A percentile compares a stretch with the other conserved stretches of the same genome.
phyloP scores from a whole-genome alignment of 2,329 filamentous ascomycete genomes.

The Calycina marina region DNA sequence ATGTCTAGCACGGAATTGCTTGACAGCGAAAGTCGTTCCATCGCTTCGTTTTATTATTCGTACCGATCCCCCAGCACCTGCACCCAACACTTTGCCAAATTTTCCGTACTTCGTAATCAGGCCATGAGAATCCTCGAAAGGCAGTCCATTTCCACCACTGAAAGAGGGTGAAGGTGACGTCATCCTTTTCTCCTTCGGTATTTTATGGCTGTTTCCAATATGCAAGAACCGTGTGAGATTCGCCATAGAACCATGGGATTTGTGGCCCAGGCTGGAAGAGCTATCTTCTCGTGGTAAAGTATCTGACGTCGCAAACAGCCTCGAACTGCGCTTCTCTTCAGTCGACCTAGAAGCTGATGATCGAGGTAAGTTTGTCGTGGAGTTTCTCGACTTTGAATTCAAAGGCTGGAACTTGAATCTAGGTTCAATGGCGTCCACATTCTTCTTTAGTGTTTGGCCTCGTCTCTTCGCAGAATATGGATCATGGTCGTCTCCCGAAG shows the following conservation, averaged over 20 bases:
- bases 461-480: constrained; percentile 77
- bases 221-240: constrained; percentile 96
- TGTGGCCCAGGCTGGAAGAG: constrained; percentile 31
- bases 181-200: constrained; percentile 55
- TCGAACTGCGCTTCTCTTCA: constrained; percentile 37
- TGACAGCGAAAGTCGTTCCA: constrained; percentile 88
- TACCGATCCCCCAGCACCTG: constrained; percentile 88
- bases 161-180: constrained; percentile 44
- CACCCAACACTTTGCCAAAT: constrained; percentile 83
- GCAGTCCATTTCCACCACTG: constrained; percentile 40
- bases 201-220: constrained; percentile 50
- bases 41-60: constrained; percentile 89
- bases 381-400: constrained; percentile 52
- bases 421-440: constrained; percentile 55
- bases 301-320: constrained; percentile 32
- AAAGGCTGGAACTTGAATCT: constrained; percentile 63
- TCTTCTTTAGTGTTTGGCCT: constrained; percentile 47
- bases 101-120: constrained; percentile 88
- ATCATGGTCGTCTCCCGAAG: constrained; percentile 66
- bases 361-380: constrained; percentile 36
- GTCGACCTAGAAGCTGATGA: constrained; percentile 27
- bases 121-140: constrained; percentile 89
- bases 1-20: constrained; percentile 87
- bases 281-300: constrained; percentile 31
- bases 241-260: constrained; percentile 69